A percentile compares a stretch with the other conserved stretches of the same genome.
These are phyloP conservation scores for Xylaria venustula DNA, from an alignment of 495 filamentous ascomycete species.

Conservation along the genomic window DNA sequence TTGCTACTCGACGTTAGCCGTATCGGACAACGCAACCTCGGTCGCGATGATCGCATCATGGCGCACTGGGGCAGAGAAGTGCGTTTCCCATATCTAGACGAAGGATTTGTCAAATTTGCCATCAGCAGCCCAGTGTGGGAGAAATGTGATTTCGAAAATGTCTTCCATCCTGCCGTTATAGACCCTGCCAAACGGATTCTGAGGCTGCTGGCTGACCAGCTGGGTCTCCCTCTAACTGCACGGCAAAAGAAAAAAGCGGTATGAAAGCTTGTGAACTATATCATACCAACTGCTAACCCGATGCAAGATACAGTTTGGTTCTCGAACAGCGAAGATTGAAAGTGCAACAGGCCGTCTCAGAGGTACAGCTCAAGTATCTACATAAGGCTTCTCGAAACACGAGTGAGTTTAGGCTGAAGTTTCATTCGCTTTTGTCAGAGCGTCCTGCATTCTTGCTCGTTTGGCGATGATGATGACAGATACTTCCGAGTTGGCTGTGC, in stretches of 20 bases:
- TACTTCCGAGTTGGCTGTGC: conserved; percentile 54
- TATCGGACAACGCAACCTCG: conserved; percentile 89
- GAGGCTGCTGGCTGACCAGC: conserved; percentile 69
- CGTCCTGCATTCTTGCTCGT: neutral
- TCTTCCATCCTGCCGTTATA: conserved; percentile 43
- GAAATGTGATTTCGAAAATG: conserved; percentile 75
- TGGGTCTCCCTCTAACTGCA: conserved; percentile 70
- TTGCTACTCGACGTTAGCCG: conserved; percentile 82
- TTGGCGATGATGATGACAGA: conserved; percentile 60
- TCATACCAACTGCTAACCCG: conserved; percentile 13
- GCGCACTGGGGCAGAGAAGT: conserved; percentile 87
- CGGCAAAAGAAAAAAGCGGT: conserved; percentile 88
- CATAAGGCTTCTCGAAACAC: conserved; percentile 8
- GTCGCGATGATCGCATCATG: conserved; percentile 88
- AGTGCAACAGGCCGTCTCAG: conserved; percentile 57
- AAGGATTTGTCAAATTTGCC: conserved; percentile 79
- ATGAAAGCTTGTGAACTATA: conserved; percentile 16
- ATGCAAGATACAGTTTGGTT: conserved; percentile 73
- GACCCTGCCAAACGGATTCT: conserved; percentile 81
- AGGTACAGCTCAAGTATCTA: conserved; percentile 58
- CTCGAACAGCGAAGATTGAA: conserved; percentile 84
- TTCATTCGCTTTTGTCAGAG: neutral
- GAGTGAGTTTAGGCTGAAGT: conserved; percentile 3
- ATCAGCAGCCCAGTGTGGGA: conserved; percentile 70
- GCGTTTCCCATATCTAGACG: conserved; percentile 90